Base-by-base conservation (phyloP, 1,139 yeast genomes). In the Williopsis jadinii region DNA sequence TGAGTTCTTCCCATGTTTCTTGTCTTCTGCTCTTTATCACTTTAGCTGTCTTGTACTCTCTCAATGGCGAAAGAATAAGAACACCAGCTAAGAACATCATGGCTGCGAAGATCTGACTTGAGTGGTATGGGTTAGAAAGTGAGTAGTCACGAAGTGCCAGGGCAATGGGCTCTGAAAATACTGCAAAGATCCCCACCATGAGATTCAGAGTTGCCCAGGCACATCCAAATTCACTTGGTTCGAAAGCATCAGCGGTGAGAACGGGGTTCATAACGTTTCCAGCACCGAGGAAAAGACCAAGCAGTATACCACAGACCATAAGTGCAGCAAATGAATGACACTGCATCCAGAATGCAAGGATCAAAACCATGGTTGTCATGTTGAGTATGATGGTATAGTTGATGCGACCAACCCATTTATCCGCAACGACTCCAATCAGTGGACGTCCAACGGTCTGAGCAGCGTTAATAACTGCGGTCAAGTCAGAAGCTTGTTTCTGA, bases 401-500 rank as follows among this genome's bases (percentile, higher is more conserved):
- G 35, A 69, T 62, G 46, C 86, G 65, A 2, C 92, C 92, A 37
- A 41, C 36, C 34, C 66, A 56, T 30, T 49, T 61, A 55, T 82
- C 92, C 28, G 80, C 79, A 4, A 70, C 30, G 8, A 64, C 45
- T 0, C 92, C 92, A 56, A 80, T 64, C 2, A 60, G 28, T 1
- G 90, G 88, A 50, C 92, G 67, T 0, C 90, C 92, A 12, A 82
- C 49, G 4, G 69, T 60, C 58, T 81, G 87, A 2, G 80, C 80
- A 4, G 75, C 78, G 55, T 77, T 79, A 52, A 82, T 63, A 9
- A 79, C 58, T 0, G 86, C 79, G 5, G 85, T 77, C 31, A 80
- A 60, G 26, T 66, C 61, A 9, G 86, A 70, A 6, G 80, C 85
- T 50, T 82, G 80, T 12, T 66, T 53, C 28, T 68, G 58, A 8